A percentile compares a stretch with the other conserved stretches of the same genome.
Evolutionary conservation across 176 grass and related monocot genomes (phyloP).

Genomic region (Hsuehochloa calcarea): DNA sequence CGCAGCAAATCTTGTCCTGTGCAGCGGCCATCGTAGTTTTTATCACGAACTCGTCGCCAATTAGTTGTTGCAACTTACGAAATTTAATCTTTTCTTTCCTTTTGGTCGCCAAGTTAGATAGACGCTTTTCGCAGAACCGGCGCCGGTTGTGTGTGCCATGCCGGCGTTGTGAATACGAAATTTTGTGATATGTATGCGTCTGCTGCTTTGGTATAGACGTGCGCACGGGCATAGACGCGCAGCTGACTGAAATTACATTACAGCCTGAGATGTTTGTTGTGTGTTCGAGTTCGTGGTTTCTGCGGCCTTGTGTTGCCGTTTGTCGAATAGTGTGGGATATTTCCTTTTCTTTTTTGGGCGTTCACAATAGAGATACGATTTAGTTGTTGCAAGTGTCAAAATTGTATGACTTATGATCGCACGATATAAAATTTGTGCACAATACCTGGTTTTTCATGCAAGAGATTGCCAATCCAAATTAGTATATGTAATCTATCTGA

Average conservation of each 20-base stretch:
- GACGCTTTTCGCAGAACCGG: background rate
- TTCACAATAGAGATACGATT: background rate
- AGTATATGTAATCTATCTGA: background rate
- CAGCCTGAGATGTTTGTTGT: background rate
- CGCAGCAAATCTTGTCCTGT: background rate
- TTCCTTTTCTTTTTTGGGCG: background rate
- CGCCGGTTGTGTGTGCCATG: background rate
- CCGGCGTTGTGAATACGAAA: background rate
- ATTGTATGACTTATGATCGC: background rate
- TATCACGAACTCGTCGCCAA: background rate
- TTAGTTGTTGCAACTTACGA: background rate
- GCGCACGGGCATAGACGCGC: background rate
- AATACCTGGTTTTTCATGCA: background rate
- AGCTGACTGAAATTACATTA: background rate
- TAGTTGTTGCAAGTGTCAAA: background rate
- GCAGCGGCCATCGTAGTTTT: background rate
- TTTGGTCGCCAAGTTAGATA: conserved; percentile 9
- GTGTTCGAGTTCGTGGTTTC: background rate
- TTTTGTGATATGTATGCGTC: background rate
- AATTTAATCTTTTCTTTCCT: background rate
- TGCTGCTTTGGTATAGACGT: background rate
- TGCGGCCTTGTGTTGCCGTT: background rate
- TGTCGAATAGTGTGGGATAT: background rate
- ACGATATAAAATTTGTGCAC: background rate
- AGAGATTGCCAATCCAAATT: background rate